Evolutionary conservation across 495 filamentous ascomycete species (phyloP), one percentile per base, ranked within the genome.

Genomic region (Trichoderma gamsii): DNA sequence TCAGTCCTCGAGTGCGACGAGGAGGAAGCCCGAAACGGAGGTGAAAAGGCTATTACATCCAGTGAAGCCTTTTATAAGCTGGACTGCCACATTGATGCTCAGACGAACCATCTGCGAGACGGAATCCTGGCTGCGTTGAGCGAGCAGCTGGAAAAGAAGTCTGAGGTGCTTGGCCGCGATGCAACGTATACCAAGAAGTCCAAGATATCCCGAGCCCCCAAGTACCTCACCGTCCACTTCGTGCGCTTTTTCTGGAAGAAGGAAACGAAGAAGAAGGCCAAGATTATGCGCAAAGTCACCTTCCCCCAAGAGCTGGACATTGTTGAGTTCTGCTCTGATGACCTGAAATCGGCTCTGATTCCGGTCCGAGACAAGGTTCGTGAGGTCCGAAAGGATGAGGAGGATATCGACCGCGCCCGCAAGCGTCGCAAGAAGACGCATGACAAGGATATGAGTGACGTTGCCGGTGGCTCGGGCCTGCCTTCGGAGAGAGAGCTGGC

Each of bases 201-300:
- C 38, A 87, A 88, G 69, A 93, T 99, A 71, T 84, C 92, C 27
- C 89, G 94, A 11, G 77, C 98, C 68, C 95, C 95, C 15, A 97
- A 96, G 75, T 97, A 99, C 70, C 83, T 99, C 38, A 94, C 95
- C 16, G 93, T 98, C 6, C 95, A 99, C 75, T 97, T 99, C 75
- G 91, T 99, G 69, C 92, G 95, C 69, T 99, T 99, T 80, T 97
- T 91, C 82, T 99, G 96, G 96, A 93, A 96, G 76, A 85, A 89
- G 23, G 91, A 93, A 68, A 91, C 90, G 9, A 88, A 94, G 75
- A 98, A 98, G 84, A 99, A 99, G 81, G 92, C 93, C 67, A 99
- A 99, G 85, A 99, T 99, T 73, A 93, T 99, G 93, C 90, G 93
- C 72, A 99, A 97, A 78, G 95, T 99, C 59, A 92, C 91, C 0